phyloP scores from a whole-genome alignment of 257 asterid genomes.

The Verbena officinalis region DNA sequence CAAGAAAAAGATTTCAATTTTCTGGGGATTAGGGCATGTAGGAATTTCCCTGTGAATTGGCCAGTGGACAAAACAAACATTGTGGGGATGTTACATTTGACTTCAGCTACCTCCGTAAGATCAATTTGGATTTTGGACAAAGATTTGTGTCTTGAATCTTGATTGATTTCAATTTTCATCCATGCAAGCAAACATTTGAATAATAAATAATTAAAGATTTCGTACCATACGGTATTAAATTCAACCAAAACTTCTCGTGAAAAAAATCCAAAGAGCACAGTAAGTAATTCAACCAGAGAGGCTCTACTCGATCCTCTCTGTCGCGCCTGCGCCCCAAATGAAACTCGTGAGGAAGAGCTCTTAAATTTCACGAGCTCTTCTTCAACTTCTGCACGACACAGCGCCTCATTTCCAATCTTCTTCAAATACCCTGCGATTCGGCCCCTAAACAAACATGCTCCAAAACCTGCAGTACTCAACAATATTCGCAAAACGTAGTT shows the following conservation, averaged over 20 bases:
- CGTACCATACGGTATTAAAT: slow-evolving; percentile 27
- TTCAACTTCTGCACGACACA: slow-evolving; percentile 40
- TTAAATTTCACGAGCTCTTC: slow-evolving; percentile 71
- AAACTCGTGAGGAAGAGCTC: slow-evolving; percentile 94
- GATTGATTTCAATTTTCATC: neutral
- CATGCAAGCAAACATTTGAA: too few relatives aligned
- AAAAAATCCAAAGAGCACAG: neutral
- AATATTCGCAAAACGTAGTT: neutral
- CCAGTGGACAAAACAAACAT: slow-evolving; percentile 19
- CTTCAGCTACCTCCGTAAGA: neutral
- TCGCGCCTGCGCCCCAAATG: slow-evolving; percentile 47
- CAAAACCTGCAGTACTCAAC: slow-evolving; percentile 15
- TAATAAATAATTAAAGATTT: neutral
- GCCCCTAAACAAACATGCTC: slow-evolving; percentile 39
- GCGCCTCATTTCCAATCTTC: slow-evolving; percentile 31
- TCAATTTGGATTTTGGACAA: slow-evolving; percentile 12
- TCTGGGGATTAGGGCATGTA: neutral
- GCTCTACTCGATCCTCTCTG: slow-evolving; percentile 29
- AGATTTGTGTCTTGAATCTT: neutral
- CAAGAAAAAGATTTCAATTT: neutral
- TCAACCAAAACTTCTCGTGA: slow-evolving; percentile 52
- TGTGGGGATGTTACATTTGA: neutral
- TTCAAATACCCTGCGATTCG: slow-evolving; percentile 56
- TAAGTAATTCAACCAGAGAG: slow-evolving; percentile 6
- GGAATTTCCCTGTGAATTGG: slow-evolving; percentile 11